phyloP scores from a whole-genome alignment of 2,329 filamentous ascomycete species.

The Cryphonectria parasitica region DNA sequence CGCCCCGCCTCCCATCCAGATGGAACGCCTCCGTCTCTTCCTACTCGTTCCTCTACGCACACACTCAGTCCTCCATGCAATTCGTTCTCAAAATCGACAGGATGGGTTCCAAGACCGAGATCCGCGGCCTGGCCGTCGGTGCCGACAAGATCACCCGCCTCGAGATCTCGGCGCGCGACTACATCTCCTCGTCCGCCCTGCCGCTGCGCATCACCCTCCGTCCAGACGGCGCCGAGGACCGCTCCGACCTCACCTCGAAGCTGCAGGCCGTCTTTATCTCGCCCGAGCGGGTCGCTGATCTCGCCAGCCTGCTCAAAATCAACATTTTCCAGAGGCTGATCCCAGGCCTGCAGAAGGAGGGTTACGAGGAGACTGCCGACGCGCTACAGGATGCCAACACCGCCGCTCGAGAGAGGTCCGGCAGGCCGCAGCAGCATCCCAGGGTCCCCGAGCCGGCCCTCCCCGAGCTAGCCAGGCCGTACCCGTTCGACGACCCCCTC shows the following conservation, averaged over 20 bases:
- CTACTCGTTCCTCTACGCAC: slow-evolving; percentile 84
- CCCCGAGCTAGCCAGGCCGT: slow-evolving; percentile 65
- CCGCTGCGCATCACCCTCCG: slow-evolving; percentile 60
- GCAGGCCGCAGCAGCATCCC: slow-evolving; percentile 41
- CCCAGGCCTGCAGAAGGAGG: slow-evolving; percentile 75
- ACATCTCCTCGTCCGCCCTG: slow-evolving; percentile 63
- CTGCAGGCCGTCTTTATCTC: slow-evolving; percentile 74
- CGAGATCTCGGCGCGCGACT: slow-evolving; percentile 76
- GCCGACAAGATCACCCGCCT: slow-evolving; percentile 81
- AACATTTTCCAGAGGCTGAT: slow-evolving; percentile 84
- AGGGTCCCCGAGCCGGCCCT: slow-evolving; percentile 51
- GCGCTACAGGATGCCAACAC: slow-evolving; percentile 46
- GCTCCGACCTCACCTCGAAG: slow-evolving; percentile 51
- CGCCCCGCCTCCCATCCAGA: slow-evolving; percentile 68
- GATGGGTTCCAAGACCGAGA: slow-evolving; percentile 80
- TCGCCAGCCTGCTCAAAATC: slow-evolving; percentile 73
- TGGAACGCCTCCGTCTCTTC: slow-evolving; percentile 79
- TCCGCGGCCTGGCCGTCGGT: slow-evolving; percentile 77
- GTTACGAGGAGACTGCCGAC: slow-evolving; percentile 67
- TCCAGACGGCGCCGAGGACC: slow-evolving; percentile 50
- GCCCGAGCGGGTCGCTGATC: slow-evolving; percentile 65
- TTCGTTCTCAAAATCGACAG: slow-evolving; percentile 83
- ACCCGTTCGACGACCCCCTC: slow-evolving; percentile 64
- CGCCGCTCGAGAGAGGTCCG: slow-evolving; percentile 31
- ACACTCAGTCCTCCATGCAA: slow-evolving; percentile 81